Percentiles rank a stretch among this genome's conserved stretches.
Evolutionary conservation across 768 basidiomycete species (phyloP).

Genomic region (Rhodotorula sphaerocarpa): DNA sequence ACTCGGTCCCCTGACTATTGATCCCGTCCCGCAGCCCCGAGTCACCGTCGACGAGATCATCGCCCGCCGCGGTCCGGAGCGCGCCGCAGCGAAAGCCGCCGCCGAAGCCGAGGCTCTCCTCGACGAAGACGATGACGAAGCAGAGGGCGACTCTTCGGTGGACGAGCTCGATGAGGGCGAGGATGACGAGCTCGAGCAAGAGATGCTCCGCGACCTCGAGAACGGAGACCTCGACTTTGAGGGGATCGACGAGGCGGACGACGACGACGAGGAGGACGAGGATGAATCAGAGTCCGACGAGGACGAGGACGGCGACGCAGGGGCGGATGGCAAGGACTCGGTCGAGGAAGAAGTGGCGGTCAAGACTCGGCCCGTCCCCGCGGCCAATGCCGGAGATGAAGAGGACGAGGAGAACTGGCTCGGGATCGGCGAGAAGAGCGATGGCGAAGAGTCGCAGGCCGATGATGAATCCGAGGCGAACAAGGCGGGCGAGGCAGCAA

Average conservation of each 20-base stretch:
- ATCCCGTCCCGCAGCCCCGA: conserved; percentile 16
- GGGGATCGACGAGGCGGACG: conserved; percentile 19
- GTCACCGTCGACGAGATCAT: conserved; percentile 37
- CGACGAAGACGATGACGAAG: conserved; percentile 14
- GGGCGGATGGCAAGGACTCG: background rate
- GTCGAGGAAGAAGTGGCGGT: conserved; percentile 27
- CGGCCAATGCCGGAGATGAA: conserved; percentile 27
- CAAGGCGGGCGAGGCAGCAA: conserved; percentile 42
- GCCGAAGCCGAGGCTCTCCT: conserved; percentile 18
- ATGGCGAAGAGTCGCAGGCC: conserved; percentile 23
- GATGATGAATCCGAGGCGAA: conserved; percentile 35
- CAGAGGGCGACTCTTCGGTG: conserved; percentile 2
- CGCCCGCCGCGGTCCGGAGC: conserved; percentile 29
- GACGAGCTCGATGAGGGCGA: conserved; percentile 1
- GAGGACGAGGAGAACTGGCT: conserved; percentile 33
- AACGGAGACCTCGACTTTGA: conserved; percentile 14
- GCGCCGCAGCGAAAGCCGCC: conserved; percentile 1
- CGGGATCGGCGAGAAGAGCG: conserved; percentile 23
- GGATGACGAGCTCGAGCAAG: conserved; percentile 18
- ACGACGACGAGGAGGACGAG: conserved; percentile 36
- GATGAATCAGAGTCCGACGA: conserved; percentile 36
- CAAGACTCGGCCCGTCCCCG: conserved; percentile 7
- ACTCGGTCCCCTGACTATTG: background rate
- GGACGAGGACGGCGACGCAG: too few species aligned
- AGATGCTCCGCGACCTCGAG: conserved; percentile 22